Base-by-base conservation (phyloP, 1,284 basidiomycete genomes). In the Blastosporella zonata region DNA sequence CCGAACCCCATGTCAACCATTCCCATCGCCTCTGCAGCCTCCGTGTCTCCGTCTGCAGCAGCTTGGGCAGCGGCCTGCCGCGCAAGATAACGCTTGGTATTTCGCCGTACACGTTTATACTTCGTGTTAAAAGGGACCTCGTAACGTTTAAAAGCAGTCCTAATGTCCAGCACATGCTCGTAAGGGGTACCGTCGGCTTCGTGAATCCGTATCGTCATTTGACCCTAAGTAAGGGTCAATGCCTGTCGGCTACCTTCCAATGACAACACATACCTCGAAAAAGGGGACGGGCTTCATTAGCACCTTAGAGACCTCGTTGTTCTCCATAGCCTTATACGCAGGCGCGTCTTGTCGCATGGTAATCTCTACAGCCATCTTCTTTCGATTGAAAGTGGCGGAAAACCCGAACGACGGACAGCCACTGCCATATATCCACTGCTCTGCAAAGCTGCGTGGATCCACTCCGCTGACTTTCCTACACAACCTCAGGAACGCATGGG, bases 81-180 rank as follows among this genome's bases (percentile, higher is more conserved):
- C 6, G 95, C 94, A 40, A 97, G 81, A 60, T 97, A 97, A 15
- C 93, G 88, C 66, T 96, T 96, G 17, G 93, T 97, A 59, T 95
- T 93, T 28, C 96, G 79, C 43, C 95, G 80, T 13, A 97, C 91
- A 54, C 97, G 92, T 69, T 98, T 99, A 71, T 98, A 98, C 68
- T 98, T 99, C n/a, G 96, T 98, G 67, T 99, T 99, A 78, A 98
- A 99, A 1, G 97, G 95, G 0, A 99, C 93, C 62, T 97, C 93
- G 64, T 93, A 97, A 10, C 90, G 85, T 66, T 97, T 97, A 69
- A 89, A 90, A 1, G 83, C 70, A 17, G 81, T 82, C 34, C 90
- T 86, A 51, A 99, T 90, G 64, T 97, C 94, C 34, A 99, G 77
- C 17, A 99, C 92, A 64, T 99, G 97, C 67, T 99, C 97, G 63